These are phyloP conservation scores for Hippophae tibetana DNA, from an alignment of 306 rosid genomes.

Conservation along the genomic window DNA sequence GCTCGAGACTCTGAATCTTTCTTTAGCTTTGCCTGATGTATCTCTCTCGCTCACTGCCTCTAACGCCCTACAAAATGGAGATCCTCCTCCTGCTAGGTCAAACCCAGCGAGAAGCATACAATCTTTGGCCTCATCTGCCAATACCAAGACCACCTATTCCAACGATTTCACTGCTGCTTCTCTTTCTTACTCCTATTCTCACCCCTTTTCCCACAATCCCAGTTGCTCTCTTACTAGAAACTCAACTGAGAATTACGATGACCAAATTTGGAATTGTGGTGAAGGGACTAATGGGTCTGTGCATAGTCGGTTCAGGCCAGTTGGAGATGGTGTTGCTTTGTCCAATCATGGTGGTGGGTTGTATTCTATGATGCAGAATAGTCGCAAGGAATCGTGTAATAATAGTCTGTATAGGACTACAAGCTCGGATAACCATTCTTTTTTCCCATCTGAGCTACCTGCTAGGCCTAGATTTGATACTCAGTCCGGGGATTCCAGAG, in stretches of 20 bases:
- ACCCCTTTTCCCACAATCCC: constrained; percentile 72
- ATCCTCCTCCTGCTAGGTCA: constrained; percentile 26
- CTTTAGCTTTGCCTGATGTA: constrained; percentile 84
- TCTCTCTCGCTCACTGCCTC: constrained; percentile 86
- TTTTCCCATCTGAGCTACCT: constrained; percentile 85
- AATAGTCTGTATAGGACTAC: constrained; percentile 48
- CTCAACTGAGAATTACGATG: constrained; percentile 84
- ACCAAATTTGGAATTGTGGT: constrained; percentile 90
- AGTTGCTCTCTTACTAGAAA: constrained; percentile 87
- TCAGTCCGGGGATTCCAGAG: constrained; percentile 70
- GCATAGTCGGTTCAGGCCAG: constrained; percentile 93
- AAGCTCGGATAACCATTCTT: constrained; percentile 75
- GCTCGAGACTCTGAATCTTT: constrained; percentile 74
- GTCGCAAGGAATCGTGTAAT: constrained; percentile 29
- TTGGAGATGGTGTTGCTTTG: constrained; percentile 79
- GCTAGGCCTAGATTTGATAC: constrained; percentile 70
- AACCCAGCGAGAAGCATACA: constrained; percentile 46
- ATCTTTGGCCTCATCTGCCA: constrained; percentile 43
- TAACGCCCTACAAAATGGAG: constrained; percentile 58
- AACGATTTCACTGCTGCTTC: constrained; percentile 80
- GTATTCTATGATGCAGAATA: constrained; percentile 56
- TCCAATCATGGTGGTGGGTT: constrained; percentile 58
- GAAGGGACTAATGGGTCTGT: constrained; percentile 98
- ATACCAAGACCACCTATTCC: constrained; percentile 57
- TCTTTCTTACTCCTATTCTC: constrained; percentile 75